Percentiles rank a stretch among this genome's conserved stretches.
Conservation (phyloP, 106 monocot species). For the Agapanthus africanus region DNA sequence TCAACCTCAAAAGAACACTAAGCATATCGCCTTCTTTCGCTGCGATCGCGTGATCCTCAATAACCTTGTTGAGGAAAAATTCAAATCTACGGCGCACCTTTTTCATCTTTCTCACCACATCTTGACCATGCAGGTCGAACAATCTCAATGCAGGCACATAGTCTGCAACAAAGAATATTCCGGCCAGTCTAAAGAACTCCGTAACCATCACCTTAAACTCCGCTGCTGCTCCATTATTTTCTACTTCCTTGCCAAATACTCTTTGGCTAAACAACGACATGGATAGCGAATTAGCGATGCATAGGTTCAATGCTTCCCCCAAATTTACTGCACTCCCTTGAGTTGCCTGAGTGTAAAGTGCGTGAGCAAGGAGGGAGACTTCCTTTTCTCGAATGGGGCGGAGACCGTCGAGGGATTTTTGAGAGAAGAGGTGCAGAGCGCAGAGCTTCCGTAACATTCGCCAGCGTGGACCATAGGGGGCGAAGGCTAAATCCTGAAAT, state of each 20-base stretch:
- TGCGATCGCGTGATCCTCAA: constrained; percentile 15
- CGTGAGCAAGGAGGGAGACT: not conserved
- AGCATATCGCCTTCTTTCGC: constrained; percentile 24
- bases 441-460: constrained; percentile 45
- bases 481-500: constrained; percentile 39
- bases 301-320: constrained; percentile 21
- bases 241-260: constrained; percentile 20
- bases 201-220: constrained; percentile 57
- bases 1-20: constrained; percentile 21
- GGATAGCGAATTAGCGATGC: constrained; percentile 34
- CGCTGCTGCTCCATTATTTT: constrained; percentile 8
- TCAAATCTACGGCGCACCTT: constrained; percentile 27
- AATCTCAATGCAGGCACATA: constrained; percentile 37
- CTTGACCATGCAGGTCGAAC: constrained; percentile 46
- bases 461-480: constrained; percentile 55
- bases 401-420: constrained; percentile 33
- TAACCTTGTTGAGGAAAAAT: constrained; percentile 21
- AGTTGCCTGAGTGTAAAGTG: not conserved
- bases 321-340: not conserved
- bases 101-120: constrained; percentile 50
- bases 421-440: constrained; percentile 41
- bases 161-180: constrained; percentile 46
- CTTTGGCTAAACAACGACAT: constrained; percentile 33
- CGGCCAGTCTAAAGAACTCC: constrained; percentile 43
- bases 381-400: constrained; percentile 24